A percentile compares a stretch with the other conserved stretches of the same genome.
Evolutionary conservation across 805 yeast species (phyloP).

Genomic region (Saturnispora mendoncae): DNA sequence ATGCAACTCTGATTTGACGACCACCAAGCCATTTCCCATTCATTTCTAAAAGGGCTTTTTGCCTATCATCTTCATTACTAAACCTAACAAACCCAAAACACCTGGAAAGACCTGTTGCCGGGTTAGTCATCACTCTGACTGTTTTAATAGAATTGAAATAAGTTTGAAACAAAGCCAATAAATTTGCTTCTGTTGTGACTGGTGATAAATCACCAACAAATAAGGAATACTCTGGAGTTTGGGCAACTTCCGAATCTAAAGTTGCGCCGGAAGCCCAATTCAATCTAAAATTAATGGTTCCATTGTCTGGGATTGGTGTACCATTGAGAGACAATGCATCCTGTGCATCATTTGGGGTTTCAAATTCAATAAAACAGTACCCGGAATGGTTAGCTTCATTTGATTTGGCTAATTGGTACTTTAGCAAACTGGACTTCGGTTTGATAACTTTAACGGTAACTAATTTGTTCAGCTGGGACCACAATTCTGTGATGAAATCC

Average conservation of each 20-base stretch:
- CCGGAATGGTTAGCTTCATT: constrained; percentile 37
- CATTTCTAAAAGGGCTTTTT: constrained; percentile 62
- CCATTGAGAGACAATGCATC: constrained; percentile 62
- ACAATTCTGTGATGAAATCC: constrained; percentile 45
- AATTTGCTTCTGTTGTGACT: constrained; percentile 70
- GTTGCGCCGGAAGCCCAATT: constrained; percentile 87
- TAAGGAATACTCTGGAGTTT: constrained; percentile 65
- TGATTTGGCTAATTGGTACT: constrained; percentile 25
- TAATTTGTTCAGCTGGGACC: constrained; percentile 46
- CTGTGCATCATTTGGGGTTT: constrained; percentile 58
- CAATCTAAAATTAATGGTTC: constrained; percentile 56
- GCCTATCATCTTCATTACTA: constrained; percentile 59
- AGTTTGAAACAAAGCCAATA: constrained; percentile 62
- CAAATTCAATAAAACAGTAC: constrained; percentile 73
- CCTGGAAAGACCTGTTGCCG: constrained; percentile 65
- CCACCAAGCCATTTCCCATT: constrained; percentile 77
- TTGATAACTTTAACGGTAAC: constrained; percentile 64
- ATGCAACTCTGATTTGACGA: constrained; percentile 64
- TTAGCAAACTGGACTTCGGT: constrained; percentile 31
- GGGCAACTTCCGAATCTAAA: constrained; percentile 57
- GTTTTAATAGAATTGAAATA: constrained; percentile 61
- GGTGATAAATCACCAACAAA: constrained; percentile 82
- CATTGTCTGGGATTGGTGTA: constrained; percentile 47
- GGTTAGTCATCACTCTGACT: constrained; percentile 81
- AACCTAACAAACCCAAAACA: constrained; percentile 79